These are phyloP conservation scores for Mitragyna speciosa DNA, from an alignment of 257 asterid species.

Conservation along the genomic window DNA sequence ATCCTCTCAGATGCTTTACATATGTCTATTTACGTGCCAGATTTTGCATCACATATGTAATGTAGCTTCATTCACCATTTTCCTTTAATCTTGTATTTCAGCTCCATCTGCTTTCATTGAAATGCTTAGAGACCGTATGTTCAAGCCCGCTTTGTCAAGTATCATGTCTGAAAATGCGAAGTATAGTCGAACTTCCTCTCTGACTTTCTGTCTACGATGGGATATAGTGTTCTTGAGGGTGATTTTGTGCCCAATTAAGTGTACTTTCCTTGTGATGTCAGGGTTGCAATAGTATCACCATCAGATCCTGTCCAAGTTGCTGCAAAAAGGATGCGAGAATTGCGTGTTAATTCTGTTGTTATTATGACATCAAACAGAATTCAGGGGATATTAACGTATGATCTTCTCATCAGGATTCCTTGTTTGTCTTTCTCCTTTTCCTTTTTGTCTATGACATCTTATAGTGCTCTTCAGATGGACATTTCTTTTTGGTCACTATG, in stretches of 20 bases:
- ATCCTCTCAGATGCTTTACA: not conserved
- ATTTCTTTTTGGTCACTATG: not conserved
- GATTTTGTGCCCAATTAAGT: slow-evolving; percentile 20
- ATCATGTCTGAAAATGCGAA: slow-evolving; percentile 68
- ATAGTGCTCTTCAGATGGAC: not conserved
- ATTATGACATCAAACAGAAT: slow-evolving; percentile 62
- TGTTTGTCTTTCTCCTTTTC: not conserved
- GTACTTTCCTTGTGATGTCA: slow-evolving; percentile 34
- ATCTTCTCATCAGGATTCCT: slow-evolving; percentile 20
- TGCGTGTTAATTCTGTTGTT: slow-evolving; percentile 76
- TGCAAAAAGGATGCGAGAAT: slow-evolving; percentile 87
- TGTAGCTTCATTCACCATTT: not conserved
- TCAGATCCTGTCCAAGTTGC: slow-evolving; percentile 86
- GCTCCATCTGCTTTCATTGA: slow-evolving; percentile 86
- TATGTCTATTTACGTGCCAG: not conserved
- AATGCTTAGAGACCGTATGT: slow-evolving; percentile 86
- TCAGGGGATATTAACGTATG: slow-evolving; percentile 92
- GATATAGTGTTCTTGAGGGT: slow-evolving; percentile 12
- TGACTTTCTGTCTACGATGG: slow-evolving; percentile 1
- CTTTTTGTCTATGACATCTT: not conserved
- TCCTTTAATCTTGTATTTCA: slow-evolving; percentile 35
- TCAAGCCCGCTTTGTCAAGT: slow-evolving; percentile 87
- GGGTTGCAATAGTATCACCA: slow-evolving; percentile 71
- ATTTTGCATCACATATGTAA: not conserved
- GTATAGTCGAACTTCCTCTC: slow-evolving; percentile 36